Conservation (phyloP, 345 rosid genomes). For the Ailanthus altissimus region DNA sequence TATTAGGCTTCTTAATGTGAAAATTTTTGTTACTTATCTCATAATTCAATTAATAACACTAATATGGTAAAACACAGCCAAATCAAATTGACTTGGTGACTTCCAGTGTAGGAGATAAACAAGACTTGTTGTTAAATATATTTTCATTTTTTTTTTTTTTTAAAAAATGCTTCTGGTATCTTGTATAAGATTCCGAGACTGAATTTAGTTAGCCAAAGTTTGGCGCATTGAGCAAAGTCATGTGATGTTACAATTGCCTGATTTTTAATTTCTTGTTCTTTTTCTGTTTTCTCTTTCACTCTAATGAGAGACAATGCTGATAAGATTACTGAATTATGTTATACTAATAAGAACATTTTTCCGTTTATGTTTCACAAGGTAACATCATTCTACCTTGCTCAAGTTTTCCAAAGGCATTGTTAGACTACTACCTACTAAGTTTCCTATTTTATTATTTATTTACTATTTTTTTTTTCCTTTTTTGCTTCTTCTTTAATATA, state of each 20-base stretch:
- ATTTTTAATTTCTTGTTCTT: not conserved
- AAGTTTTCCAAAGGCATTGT: not conserved
- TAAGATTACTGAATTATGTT: not conserved
- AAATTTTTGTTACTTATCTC: no score
- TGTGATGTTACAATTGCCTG: not conserved
- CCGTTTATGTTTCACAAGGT: not conserved
- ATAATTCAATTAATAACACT: not conserved
- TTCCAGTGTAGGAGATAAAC: not conserved
- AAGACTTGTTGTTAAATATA: not conserved
- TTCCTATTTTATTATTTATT: not conserved
- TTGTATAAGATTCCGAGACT: not conserved
- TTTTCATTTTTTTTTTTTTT: no score
- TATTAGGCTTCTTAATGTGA: not conserved
- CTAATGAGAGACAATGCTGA: not conserved
- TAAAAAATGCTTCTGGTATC: no score
- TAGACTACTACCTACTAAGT: not conserved
- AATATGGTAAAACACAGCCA: not conserved
- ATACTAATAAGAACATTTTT: not conserved
- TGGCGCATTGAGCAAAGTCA: not conserved
- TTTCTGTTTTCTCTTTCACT: not conserved
- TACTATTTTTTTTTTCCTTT: not conserved
- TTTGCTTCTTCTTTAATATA: constrained; percentile 12
- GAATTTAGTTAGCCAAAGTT: not conserved
- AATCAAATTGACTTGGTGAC: constrained; percentile 3
- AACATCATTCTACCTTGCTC: not conserved